These are phyloP conservation scores for Trebouxia sp. DNA, from an alignment of 139 green algal species.

Conservation along the genomic window DNA sequence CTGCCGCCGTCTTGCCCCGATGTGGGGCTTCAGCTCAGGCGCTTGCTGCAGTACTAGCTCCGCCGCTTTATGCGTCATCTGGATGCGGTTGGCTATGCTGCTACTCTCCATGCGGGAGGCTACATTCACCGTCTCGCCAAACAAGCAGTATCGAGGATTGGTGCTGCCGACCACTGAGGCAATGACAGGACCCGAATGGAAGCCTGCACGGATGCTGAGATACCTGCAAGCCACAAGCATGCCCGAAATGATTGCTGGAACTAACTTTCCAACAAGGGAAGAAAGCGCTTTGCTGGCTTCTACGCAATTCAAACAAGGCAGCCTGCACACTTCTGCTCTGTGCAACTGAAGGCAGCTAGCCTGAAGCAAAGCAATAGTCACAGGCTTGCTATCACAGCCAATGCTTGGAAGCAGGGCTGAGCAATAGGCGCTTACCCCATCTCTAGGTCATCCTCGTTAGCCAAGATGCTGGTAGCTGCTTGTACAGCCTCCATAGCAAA, in stretches of 20 bases:
- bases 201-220: conserved; percentile 25
- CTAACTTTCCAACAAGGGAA: too few species aligned
- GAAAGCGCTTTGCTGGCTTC: too few species aligned
- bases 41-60: conserved; percentile 15
- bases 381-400: not conserved
- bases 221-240: conserved; percentile 27
- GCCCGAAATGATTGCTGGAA: too few species aligned
- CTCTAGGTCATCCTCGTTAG: conserved; percentile 14
- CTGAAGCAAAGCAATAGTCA: too few species aligned
- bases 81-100: conserved; percentile 49
- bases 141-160: conserved; percentile 56
- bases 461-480: conserved; percentile 17
- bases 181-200: conserved; percentile 38
- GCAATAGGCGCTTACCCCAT: not conserved
- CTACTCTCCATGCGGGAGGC: conserved; percentile 60
- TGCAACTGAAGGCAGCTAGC: too few species aligned
- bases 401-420: not conserved
- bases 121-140: conserved; percentile 58
- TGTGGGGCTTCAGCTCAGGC: not conserved
- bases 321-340: not conserved
- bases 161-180: conserved; percentile 44
- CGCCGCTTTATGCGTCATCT: conserved; percentile 29
- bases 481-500: conserved; percentile 34
- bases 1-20: not conserved
- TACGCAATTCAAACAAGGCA: too few species aligned